A percentile compares a stretch with the other conserved stretches of the same genome.
These are phyloP conservation scores for Pinus tabuliformis DNA, from an alignment of 75 land plant species.

Conservation along the genomic window DNA sequence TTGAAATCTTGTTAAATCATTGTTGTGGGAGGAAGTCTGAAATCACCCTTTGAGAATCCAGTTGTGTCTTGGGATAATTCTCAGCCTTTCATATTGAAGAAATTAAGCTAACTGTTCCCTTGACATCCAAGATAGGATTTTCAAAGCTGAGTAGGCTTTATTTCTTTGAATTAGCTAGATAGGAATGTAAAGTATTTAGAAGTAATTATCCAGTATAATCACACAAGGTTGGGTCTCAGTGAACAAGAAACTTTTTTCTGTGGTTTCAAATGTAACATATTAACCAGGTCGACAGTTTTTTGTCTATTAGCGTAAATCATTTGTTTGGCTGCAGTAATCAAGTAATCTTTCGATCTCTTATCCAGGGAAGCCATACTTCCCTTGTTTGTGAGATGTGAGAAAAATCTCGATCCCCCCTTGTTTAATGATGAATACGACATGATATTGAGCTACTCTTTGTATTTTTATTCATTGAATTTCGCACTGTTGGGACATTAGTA, in stretches of 20 bases:
- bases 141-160: conserved; percentile 1
- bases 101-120: not conserved
- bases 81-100: not conserved
- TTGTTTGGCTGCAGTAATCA: not conserved
- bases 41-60: not conserved
- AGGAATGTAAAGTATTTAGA: conserved; percentile 8
- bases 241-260: conserved; percentile 4
- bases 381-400: not conserved
- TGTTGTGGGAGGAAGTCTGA: conserved; percentile 1
- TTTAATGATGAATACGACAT: no score
- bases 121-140: not conserved
- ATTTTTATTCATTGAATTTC: no score
- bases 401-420: no score
- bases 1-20: not conserved
- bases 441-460: no score
- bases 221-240: conserved; percentile 4
- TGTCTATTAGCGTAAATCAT: not conserved
- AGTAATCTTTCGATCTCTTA: not conserved
- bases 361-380: no score
- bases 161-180: conserved; percentile 5
- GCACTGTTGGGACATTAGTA: no score
- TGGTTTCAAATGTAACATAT: conserved; percentile 5
- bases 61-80: not conserved
- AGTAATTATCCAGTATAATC: conserved; percentile 4
- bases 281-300: not conserved